Percentiles rank a stretch among this genome's conserved stretches.
Evolutionary conservation across 2,329 filamentous ascomycete species (phyloP).

Genomic region (Colletotrichum spaethianum): DNA sequence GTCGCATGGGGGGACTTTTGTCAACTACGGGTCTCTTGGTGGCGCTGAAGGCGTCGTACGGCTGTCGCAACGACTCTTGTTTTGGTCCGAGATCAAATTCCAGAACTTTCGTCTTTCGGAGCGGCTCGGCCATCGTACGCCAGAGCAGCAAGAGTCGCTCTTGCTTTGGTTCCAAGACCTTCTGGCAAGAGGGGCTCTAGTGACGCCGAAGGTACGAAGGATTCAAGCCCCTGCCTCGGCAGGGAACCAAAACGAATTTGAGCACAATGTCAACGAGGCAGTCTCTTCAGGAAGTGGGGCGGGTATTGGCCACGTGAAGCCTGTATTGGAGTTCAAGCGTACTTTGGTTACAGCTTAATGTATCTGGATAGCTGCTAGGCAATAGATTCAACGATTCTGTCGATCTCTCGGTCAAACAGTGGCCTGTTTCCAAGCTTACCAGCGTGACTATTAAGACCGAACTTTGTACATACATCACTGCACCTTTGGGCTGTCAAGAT

Average conservation of each 20-base stretch:
- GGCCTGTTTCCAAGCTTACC: too few relatives aligned
- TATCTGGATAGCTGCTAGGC: neutral
- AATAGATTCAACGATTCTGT: too few relatives aligned
- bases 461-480: too few relatives aligned
- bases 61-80: slow-evolving; percentile 8
- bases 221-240: neutral
- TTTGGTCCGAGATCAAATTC: slow-evolving; percentile 12
- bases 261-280: neutral
- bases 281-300: neutral
- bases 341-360: neutral
- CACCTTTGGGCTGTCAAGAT: too few relatives aligned
- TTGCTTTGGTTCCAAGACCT: neutral
- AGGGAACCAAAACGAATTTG: neutral
- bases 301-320: neutral
- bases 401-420: too few relatives aligned
- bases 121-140: neutral
- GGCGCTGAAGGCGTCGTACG: slow-evolving; percentile 13
- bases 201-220: neutral
- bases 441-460: too few relatives aligned
- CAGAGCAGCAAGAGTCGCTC: neutral
- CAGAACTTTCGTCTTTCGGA: slow-evolving; percentile 25
- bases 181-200: neutral
- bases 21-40: slow-evolving; percentile 41
- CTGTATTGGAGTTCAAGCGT: neutral
- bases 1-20: slow-evolving; percentile 40